Percentiles rank a stretch among this genome's conserved stretches.
phyloP scores from a whole-genome alignment of 192 early-diverging fungal genomes.

The Umbelopsis sp. region DNA sequence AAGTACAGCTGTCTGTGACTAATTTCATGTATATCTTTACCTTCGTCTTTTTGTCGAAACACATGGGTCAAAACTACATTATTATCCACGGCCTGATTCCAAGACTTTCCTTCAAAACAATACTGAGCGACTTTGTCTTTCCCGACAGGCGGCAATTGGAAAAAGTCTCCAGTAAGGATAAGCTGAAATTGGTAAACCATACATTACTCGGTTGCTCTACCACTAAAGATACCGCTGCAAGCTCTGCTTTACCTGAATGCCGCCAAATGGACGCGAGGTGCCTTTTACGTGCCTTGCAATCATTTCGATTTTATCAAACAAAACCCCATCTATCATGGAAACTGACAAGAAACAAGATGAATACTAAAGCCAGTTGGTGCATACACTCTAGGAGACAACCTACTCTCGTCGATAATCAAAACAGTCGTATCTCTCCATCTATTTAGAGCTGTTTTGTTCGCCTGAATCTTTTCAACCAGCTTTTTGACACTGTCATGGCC shows the following conservation, averaged over 20 bases:
- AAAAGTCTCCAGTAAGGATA: constrained; percentile 79
- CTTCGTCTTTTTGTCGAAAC: constrained; percentile 81
- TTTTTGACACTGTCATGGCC: constrained; percentile 43
- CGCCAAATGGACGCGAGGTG: constrained; percentile 64
- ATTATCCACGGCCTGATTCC: constrained; percentile 51
- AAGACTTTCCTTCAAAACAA: constrained; percentile 66
- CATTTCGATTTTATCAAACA: constrained; percentile 75
- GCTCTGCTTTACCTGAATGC: constrained; percentile 62
- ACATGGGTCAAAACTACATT: constrained; percentile 76
- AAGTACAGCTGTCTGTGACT: not conserved
- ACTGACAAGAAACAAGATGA: constrained; percentile 34
- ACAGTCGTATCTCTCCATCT: constrained; percentile 67
- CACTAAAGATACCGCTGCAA: not conserved
- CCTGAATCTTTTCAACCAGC: constrained; percentile 36
- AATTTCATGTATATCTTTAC: constrained; percentile 23
- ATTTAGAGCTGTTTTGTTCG: constrained; percentile 29
- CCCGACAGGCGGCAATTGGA: constrained; percentile 77
- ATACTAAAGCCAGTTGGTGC: not conserved
- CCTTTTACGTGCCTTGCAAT: constrained; percentile 59
- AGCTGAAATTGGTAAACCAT: constrained; percentile 9
- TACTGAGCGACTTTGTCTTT: constrained; percentile 51
- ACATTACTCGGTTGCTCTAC: not conserved
- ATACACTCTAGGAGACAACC: constrained; percentile 5
- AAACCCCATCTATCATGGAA: constrained; percentile 75
- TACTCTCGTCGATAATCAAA: constrained; percentile 77